phyloP scores from a whole-genome alignment of 352 stramenopile genomes.

The Thalassiosira mediterranea region DNA sequence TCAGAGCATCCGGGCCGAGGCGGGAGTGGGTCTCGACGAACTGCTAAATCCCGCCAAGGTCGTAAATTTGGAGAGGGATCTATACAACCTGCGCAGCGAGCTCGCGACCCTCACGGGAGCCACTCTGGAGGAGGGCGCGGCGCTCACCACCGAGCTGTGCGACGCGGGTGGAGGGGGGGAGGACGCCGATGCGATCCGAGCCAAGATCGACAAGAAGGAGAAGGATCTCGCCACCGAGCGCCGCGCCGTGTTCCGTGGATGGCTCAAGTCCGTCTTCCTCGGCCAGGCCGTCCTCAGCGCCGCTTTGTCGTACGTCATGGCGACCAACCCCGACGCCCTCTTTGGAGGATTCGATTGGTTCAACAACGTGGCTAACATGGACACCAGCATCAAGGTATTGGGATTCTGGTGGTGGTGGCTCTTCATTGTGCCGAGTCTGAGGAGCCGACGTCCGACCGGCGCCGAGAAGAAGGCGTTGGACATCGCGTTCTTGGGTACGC shows the following conservation, averaged over 20 bases:
- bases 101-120: slow-evolving; percentile 59
- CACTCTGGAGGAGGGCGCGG: slow-evolving; percentile 5
- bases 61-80: slow-evolving; percentile 85
- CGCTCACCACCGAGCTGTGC: slow-evolving; percentile 48
- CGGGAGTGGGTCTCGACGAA: slow-evolving; percentile 76
- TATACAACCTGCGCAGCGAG: slow-evolving; percentile 75
- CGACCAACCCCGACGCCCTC: slow-evolving; percentile 66
- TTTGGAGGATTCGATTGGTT: slow-evolving; percentile 81
- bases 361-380: slow-evolving; percentile 59
- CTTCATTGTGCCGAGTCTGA: slow-evolving; percentile 82
- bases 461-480: slow-evolving; percentile 84
- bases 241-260: slow-evolving; percentile 80
- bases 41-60: slow-evolving; percentile 86
- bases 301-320: slow-evolving; percentile 78
- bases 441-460: slow-evolving; percentile 71
- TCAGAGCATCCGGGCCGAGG: slow-evolving; percentile 68
- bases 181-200: slow-evolving; percentile 55
- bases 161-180: slow-evolving; percentile 66
- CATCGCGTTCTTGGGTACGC: slow-evolving; percentile 82
- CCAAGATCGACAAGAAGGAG: slow-evolving; percentile 83
- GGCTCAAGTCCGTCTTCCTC: slow-evolving; percentile 84
- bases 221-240: slow-evolving; percentile 74
- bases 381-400: slow-evolving; percentile 76
- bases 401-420: slow-evolving; percentile 87
- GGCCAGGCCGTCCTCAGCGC: slow-evolving; percentile 79